phyloP scores from a whole-genome alignment of 176 grass and related monocot genomes.

The Tillandsia fasciculata region DNA sequence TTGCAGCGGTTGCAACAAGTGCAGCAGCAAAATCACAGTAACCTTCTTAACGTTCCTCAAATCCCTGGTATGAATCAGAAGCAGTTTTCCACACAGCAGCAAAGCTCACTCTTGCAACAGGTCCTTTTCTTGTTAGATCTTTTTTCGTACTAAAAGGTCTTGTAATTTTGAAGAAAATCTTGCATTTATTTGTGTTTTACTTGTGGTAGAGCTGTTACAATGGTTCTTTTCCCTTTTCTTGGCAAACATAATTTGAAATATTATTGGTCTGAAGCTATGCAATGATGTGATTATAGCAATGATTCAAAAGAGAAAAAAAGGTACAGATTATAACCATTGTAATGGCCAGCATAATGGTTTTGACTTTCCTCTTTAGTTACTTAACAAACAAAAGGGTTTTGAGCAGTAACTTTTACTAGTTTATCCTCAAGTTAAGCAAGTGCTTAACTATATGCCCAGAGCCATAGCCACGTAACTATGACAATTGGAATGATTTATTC shows the following conservation, averaged over 20 bases:
- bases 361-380: not conserved
- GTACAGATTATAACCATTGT: not conserved
- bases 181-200: not conserved
- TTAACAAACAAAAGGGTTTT: not conserved
- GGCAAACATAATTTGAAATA: not conserved
- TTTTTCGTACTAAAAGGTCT: not conserved
- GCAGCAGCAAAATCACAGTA: slow-evolving; percentile 58
- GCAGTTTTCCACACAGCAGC: slow-evolving; percentile 63
- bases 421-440: not conserved
- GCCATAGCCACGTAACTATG: not conserved
- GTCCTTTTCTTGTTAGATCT: slow-evolving; percentile 21
- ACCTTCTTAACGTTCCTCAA: slow-evolving; percentile 40
- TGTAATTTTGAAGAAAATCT: slow-evolving; percentile 7
- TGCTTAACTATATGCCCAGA: not conserved
- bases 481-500: too few species aligned
- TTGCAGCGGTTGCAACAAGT: slow-evolving; percentile 70
- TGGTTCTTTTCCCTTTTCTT: slow-evolving; percentile 19
- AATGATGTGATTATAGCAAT: not conserved
- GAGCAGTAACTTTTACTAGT: not conserved
- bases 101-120: slow-evolving; percentile 83
- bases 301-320: not conserved
- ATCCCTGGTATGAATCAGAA: slow-evolving; percentile 60
- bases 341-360: not conserved
- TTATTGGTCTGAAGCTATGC: not conserved
- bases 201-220: not conserved